These are phyloP conservation scores for Rhynchospora pubera DNA, from an alignment of 176 grass and related monocot species.

Conservation along the genomic window DNA sequence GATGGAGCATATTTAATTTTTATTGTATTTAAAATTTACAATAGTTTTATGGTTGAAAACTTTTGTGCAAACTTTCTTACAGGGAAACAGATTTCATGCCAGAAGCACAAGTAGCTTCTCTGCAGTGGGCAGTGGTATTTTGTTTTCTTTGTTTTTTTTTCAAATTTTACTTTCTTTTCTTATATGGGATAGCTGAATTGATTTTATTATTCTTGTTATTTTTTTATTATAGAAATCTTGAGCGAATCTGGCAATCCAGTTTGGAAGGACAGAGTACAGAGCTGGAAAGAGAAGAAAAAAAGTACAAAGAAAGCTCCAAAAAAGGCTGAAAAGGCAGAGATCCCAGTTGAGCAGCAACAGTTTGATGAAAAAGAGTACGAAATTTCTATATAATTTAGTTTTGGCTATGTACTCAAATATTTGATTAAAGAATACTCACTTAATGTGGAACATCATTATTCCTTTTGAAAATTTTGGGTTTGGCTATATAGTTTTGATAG, in stretches of 20 bases:
- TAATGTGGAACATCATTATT: background rate
- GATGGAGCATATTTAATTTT: background rate
- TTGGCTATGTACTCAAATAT: background rate
- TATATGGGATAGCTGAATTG: background rate
- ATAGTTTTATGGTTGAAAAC: background rate
- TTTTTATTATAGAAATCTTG: slow-evolving; percentile 56
- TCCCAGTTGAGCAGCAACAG: slow-evolving; percentile 66
- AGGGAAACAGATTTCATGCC: slow-evolving; percentile 65
- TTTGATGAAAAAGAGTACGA: slow-evolving; percentile 91
- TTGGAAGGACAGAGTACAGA: slow-evolving; percentile 97
- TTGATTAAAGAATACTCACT: background rate
- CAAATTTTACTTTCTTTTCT: background rate
- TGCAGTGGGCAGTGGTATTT: slow-evolving; percentile 64
- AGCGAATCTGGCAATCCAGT: slow-evolving; percentile 90
- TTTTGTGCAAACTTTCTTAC: slow-evolving; percentile 24
- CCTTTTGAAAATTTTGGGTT: background rate
- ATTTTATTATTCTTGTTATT: background rate
- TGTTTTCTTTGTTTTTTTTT: background rate
- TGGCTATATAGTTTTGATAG: slow-evolving; percentile 3
- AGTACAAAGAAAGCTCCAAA: slow-evolving; percentile 60
- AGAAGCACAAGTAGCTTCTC: slow-evolving; percentile 75
- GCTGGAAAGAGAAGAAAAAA: slow-evolving; percentile 97
- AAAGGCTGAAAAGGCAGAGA: slow-evolving; percentile 53
- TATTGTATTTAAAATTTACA: slow-evolving; percentile 1
- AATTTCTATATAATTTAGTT: background rate